Conservation (phyloP, 768 basidiomycete genomes). For the Amanita polypyramis region DNA sequence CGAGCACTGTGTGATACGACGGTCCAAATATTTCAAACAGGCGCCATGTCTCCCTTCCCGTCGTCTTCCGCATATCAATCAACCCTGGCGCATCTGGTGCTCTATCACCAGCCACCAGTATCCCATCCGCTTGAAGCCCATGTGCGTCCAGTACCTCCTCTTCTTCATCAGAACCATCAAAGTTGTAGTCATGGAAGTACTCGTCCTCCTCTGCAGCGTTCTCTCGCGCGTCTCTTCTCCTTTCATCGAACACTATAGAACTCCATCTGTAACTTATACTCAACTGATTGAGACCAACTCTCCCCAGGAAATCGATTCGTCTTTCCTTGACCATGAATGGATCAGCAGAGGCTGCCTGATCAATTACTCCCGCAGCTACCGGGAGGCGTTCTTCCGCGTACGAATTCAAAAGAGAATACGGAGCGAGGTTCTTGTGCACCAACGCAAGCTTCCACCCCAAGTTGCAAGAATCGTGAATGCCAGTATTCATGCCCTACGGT, state of each 20-base stretch:
- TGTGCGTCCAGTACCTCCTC: slow-evolving; percentile 15
- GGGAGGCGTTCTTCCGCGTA: slow-evolving; percentile 36
- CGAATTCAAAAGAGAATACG: slow-evolving; percentile 24
- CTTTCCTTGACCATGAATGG: slow-evolving; percentile 12
- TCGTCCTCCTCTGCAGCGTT: neutral
- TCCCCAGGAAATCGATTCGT: slow-evolving; percentile 9
- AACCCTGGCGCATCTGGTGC: slow-evolving; percentile 32
- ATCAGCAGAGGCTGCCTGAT: slow-evolving; percentile 22
- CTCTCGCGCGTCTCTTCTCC: neutral
- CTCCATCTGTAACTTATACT: slow-evolving; percentile 37
- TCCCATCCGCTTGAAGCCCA: slow-evolving; percentile 15
- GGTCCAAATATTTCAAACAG: slow-evolving; percentile 27
- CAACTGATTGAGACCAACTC: slow-evolving; percentile 21
- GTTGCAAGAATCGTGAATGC: slow-evolving; percentile 31
- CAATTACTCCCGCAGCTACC: slow-evolving; percentile 34
- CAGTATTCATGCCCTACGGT: slow-evolving; percentile 25
- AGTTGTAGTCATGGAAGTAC: neutral
- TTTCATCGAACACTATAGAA: slow-evolving; percentile 26
- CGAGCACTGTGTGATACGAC: slow-evolving; percentile 28
- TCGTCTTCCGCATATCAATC: slow-evolving; percentile 10
- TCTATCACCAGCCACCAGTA: slow-evolving; percentile 30
- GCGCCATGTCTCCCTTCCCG: slow-evolving; percentile 10
- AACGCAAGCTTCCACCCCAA: slow-evolving; percentile 35
- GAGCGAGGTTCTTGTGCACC: slow-evolving; percentile 26
- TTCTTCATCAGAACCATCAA: slow-evolving; percentile 13